Conservation (phyloP, 495 filamentous ascomycete species). For the Chaetomium tenue region DNA sequence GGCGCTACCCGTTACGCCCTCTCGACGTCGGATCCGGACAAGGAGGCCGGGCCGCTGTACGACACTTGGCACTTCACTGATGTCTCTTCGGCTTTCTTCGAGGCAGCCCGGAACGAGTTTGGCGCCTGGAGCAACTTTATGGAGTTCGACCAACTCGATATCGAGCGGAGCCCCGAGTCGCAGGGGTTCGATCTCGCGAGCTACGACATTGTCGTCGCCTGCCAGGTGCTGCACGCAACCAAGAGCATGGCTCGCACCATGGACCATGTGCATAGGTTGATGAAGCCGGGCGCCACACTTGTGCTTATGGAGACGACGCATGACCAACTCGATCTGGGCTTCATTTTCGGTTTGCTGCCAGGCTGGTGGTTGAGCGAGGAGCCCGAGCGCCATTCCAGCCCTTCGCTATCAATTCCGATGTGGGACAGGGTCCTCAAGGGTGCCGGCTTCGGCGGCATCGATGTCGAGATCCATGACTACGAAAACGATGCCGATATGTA, state of each 20-base stretch:
- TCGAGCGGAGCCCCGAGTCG: conserved; percentile 44
- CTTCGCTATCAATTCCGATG: background rate
- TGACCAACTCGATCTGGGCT: background rate
- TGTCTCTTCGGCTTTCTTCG: background rate
- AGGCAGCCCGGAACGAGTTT: conserved; percentile 34
- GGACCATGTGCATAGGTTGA: background rate
- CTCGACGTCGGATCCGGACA: background rate
- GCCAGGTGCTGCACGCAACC: conserved; percentile 38
- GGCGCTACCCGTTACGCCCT: too few species aligned
- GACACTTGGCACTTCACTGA: conserved; percentile 2
- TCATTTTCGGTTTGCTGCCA: background rate
- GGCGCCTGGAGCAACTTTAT: conserved; percentile 37
- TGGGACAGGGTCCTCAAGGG: background rate
- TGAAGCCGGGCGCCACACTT: background rate
- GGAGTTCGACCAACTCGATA: conserved; percentile 50
- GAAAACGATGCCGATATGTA: too few species aligned
- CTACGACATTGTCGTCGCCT: conserved; percentile 56
- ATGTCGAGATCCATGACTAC: background rate
- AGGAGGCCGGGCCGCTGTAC: background rate
- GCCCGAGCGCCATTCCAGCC: background rate
- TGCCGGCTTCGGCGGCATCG: background rate
- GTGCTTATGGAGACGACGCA: background rate
- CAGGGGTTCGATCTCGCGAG: conserved; percentile 44
- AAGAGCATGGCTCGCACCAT: background rate
- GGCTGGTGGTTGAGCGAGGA: background rate